Evolutionary conservation across 1,284 basidiomycete species (phyloP).

Genomic region (Leccinum pachyderme): DNA sequence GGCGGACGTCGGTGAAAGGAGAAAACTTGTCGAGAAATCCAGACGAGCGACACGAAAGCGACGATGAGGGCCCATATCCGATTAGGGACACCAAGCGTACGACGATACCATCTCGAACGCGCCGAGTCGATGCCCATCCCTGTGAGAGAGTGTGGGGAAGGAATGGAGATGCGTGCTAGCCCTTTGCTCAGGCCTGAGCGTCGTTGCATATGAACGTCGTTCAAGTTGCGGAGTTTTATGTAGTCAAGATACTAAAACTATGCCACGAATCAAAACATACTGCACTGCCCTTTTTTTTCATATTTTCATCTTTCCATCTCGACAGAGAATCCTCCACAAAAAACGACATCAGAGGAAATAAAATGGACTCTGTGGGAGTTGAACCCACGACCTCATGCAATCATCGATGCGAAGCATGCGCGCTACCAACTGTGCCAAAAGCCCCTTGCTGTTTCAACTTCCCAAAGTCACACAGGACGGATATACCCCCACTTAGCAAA

Average conservation of each 20-base stretch:
- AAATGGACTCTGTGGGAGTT: conserved; percentile 38
- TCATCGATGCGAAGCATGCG: conserved; percentile 36
- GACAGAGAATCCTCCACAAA: not conserved
- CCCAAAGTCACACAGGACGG: not conserved
- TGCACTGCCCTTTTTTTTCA: too few relatives aligned
- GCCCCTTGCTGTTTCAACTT: conserved; percentile 8
- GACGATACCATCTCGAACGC: conserved; percentile 50
- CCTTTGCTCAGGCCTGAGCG: conserved; percentile 44
- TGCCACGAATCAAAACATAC: too few relatives aligned
- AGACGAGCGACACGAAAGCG: conserved; percentile 53
- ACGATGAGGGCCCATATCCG: conserved; percentile 71
- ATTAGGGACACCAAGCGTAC: conserved; percentile 59
- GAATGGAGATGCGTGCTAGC: conserved; percentile 54
- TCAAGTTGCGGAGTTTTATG: not conserved
- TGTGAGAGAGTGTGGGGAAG: conserved; percentile 37
- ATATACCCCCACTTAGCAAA: not conserved
- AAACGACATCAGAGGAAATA: not conserved
- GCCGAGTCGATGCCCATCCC: conserved; percentile 43
- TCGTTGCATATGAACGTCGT: conserved; percentile 49
- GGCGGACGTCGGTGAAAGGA: conserved; percentile 34
- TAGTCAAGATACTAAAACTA: too few relatives aligned
- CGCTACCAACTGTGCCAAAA: conserved; percentile 42
- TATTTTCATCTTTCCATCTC: not conserved
- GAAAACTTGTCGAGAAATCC: conserved; percentile 61
- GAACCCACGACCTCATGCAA: conserved; percentile 41